Evolutionary conservation across 257 asterid species (phyloP).

Genomic region (Orobanche coerulescens): DNA sequence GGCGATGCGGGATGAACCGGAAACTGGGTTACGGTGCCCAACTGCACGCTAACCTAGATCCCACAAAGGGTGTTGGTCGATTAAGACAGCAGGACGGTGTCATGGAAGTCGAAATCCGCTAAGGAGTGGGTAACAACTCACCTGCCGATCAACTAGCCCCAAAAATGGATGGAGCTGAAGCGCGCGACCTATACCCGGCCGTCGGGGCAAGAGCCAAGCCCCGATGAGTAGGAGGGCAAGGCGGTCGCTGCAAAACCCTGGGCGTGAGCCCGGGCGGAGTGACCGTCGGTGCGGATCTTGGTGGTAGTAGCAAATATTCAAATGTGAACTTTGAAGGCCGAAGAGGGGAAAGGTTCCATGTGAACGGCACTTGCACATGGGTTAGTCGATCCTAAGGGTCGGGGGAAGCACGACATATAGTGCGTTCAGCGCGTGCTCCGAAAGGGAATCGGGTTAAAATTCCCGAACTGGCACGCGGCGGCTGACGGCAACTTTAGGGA

Average conservation of each 20-base stretch:
- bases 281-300: neutral
- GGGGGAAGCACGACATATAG: slow-evolving; percentile 2
- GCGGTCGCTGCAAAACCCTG: neutral
- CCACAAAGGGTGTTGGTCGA: too few species aligned
- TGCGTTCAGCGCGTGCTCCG: neutral
- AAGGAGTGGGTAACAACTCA: too few species aligned
- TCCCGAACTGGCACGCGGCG: neutral
- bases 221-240: neutral
- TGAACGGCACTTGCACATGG: neutral
- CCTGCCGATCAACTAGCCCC: neutral
- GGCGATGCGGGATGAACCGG: too few species aligned
- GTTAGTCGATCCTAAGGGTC: neutral
- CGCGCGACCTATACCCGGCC: neutral
- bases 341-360: neutral
- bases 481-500: neutral
- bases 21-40: too few species aligned
- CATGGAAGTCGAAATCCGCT: too few species aligned
- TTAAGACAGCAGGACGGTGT: too few species aligned
- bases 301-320: neutral
- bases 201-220: neutral
- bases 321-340: neutral
- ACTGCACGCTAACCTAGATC: too few species aligned
- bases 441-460: neutral
- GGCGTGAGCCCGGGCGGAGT: neutral
- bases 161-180: neutral